Base-by-base conservation (phyloP, 805 yeast genomes). In the Starmerella stigmatis region DNA sequence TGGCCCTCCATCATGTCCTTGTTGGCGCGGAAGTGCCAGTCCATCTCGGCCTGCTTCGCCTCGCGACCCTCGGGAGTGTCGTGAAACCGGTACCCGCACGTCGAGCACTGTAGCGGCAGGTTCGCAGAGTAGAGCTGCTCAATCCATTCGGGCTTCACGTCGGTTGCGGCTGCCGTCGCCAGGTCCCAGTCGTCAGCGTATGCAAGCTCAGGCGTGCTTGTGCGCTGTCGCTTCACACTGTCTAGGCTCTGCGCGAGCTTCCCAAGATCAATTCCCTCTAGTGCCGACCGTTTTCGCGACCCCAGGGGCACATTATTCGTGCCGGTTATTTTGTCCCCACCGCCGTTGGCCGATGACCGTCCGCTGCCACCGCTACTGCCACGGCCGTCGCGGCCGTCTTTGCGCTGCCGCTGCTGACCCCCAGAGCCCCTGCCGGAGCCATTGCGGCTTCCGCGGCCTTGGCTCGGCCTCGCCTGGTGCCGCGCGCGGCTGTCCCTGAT, bases 21-120 rank as follows among this genome's bases (percentile, higher is more conserved):
- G 62, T 86, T 89, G 35, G 85, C 81, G 56, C 97, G 74, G 68
- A 86, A 86, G 67, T 89, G 97, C 96, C 96, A 89, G 63, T 89
- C 98, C 53, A 86, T 66, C 64, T 92, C 98, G 15, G 75, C 70
- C 42, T 79, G 74, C 47, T 74, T 73, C 39, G 65, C 64, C 5
- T 63, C 63, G 30, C 63, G 65, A 13, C 86, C 94, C 39, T 70
- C 73, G 2, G 63, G 66, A 28, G 78, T 74, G 43, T 73, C 72
- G 3, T 75, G 70, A 60, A 86, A 92, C 51, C 99, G 66, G 60
- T 84, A 84, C 20, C 96, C 94, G 66, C 98, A 92, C 16, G 79
- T 78, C 13, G 83, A 75, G 67, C 98, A 92, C 62, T 86, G 89
- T 50, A 81, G 74, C 3, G 92, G 77, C 55, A 79, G 75, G 22